A percentile compares a stretch with the other conserved stretches of the same genome.
Evolutionary conservation across 1,284 basidiomycete genomes (phyloP).

Genomic region (Sutorius eximius): DNA sequence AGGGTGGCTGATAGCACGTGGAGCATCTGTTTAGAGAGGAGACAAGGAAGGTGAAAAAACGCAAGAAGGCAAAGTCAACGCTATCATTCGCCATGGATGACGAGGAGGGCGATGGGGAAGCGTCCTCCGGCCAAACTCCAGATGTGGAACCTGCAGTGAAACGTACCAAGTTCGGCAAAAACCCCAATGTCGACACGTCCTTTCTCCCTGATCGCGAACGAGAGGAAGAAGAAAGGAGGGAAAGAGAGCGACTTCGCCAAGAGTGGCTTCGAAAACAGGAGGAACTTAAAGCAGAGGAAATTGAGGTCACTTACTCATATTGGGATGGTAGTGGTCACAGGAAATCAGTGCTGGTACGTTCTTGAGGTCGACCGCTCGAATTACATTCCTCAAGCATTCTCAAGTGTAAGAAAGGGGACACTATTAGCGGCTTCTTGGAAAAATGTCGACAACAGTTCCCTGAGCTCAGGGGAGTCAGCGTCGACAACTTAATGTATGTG

Average conservation of each 20-base stretch:
- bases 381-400: not conserved
- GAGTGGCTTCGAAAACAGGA: constrained; percentile 93
- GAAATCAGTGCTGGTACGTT: constrained; percentile 83
- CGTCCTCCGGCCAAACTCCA: constrained; percentile 39
- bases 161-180: constrained; percentile 85
- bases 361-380: not conserved
- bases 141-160: constrained; percentile 52
- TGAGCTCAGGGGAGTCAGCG: constrained; percentile 85
- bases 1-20: constrained; percentile 66
- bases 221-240: constrained; percentile 86
- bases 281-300: constrained; percentile 82
- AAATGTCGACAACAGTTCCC: constrained; percentile 93
- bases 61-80: constrained; percentile 78
- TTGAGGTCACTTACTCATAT: constrained; percentile 93
- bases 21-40: constrained; percentile 85
- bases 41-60: constrained; percentile 86
- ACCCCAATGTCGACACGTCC: constrained; percentile 95
- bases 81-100: constrained; percentile 91
- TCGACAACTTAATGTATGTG: constrained; percentile 98
- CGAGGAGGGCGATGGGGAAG: constrained; percentile 49
- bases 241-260: constrained; percentile 85
- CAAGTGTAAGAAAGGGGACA: constrained; percentile 98
- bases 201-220: constrained; percentile 97
- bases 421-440: constrained; percentile 85
- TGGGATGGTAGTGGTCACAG: constrained; percentile 99